Percentiles rank a stretch among this genome's conserved stretches.
Evolutionary conservation across 805 yeast species (phyloP).

Genomic region (Nakazawaea ernobii): DNA sequence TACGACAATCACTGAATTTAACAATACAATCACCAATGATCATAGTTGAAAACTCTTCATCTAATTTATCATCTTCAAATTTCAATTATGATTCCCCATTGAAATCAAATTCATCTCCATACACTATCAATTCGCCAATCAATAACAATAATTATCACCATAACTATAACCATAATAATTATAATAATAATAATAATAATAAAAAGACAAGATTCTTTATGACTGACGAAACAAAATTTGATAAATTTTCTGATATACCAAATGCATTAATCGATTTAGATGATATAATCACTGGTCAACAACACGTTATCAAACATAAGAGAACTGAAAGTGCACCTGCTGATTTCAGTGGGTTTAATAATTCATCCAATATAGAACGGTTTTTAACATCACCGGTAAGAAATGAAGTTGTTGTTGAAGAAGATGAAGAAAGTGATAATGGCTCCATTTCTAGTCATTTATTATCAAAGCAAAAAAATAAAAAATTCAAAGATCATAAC

Average conservation of each 20-base stretch:
- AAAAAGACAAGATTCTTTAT: constrained; percentile 20
- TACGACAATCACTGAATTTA: not conserved
- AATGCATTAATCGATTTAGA: constrained; percentile 29
- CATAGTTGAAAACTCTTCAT: not conserved
- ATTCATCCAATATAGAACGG: not conserved
- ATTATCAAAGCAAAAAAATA: constrained; percentile 1
- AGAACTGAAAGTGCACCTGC: constrained; percentile 12
- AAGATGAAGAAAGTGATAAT: constrained; percentile 8
- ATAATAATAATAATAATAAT: not conserved
- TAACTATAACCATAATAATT: not conserved
- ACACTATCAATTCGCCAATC: not conserved
- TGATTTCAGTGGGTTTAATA: not conserved
- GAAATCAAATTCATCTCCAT: not conserved
- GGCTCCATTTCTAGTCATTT: constrained; percentile 7
- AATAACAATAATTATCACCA: not conserved
- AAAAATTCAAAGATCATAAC: not conserved
- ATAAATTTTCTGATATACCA: constrained; percentile 22
- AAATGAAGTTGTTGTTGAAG: constrained; percentile 9
- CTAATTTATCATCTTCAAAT: not conserved
- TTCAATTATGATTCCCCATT: not conserved
- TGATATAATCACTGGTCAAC: constrained; percentile 8
- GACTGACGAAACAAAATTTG: constrained; percentile 26
- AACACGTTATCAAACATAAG: constrained; percentile 5
- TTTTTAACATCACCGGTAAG: constrained; percentile 10
- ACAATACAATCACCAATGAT: not conserved